Evolutionary conservation across 169 alveolate genomes (phyloP).

Genomic region (Cryptosporidium viatorum): DNA sequence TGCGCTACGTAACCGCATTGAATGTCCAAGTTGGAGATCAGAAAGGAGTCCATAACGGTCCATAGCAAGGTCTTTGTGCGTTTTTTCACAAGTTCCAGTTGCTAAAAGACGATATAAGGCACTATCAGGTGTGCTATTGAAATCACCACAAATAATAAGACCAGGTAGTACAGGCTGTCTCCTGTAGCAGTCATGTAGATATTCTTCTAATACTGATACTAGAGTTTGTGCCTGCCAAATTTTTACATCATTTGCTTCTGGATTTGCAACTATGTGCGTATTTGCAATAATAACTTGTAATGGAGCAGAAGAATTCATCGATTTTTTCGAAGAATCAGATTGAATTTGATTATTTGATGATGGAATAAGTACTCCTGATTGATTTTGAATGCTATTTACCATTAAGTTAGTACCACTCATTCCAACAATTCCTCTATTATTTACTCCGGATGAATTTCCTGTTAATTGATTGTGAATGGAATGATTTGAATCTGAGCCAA

Average conservation of each 20-base stretch:
- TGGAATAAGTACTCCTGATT: conserved; percentile 7
- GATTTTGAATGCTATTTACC: conserved; percentile 2
- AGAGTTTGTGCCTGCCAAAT: conserved; percentile 85
- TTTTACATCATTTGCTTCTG: conserved; percentile 83
- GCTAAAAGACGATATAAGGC: conserved; percentile 83
- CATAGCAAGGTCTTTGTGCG: conserved; percentile 79
- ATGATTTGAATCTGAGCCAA: conserved; percentile 3
- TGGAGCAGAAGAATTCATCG: conserved; percentile 21
- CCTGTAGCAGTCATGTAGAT: conserved; percentile 77
- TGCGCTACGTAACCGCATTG: conserved; percentile 80
- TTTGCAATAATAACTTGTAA: conserved; percentile 80
- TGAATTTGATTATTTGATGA: conserved; percentile 4
- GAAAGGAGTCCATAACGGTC: conserved; percentile 78
- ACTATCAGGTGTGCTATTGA: conserved; percentile 83
- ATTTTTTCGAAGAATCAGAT: not conserved
- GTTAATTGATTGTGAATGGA: not conserved
- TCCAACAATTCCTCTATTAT: conserved; percentile 8
- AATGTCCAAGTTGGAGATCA: conserved; percentile 80
- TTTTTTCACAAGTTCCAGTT: conserved; percentile 80
- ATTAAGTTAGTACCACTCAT: not conserved
- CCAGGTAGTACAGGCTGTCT: conserved; percentile 80
- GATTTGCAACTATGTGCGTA: conserved; percentile 83
- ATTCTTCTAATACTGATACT: conserved; percentile 79
- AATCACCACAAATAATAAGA: conserved; percentile 82
- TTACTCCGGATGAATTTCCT: conserved; percentile 20